Percentiles rank a stretch among this genome's conserved stretches.
Evolutionary conservation across 441 rosid species (phyloP).

Genomic region (Gossypium aridum): DNA sequence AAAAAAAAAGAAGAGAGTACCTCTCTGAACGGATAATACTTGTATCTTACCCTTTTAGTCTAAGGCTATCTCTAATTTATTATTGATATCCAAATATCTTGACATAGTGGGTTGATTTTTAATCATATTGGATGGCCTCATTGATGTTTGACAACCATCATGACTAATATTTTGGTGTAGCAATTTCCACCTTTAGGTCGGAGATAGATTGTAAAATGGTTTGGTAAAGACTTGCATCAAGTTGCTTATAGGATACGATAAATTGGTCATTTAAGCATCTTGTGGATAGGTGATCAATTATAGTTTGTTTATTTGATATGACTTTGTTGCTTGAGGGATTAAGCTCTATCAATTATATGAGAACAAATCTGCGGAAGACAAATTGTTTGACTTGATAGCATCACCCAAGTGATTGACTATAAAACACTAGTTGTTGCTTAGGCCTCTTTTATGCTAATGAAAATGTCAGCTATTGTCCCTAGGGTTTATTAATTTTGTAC

Average conservation of each 20-base stretch:
- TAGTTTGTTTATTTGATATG: background rate
- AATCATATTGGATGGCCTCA: background rate
- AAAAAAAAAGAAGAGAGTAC: background rate
- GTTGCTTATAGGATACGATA: background rate
- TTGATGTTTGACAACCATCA: background rate
- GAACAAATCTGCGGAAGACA: too few species aligned
- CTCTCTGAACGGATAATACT: background rate
- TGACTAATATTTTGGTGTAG: too few species aligned
- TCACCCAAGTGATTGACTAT: too few species aligned
- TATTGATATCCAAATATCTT: background rate
- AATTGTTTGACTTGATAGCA: too few species aligned
- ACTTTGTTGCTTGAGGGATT: background rate
- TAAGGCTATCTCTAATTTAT: background rate
- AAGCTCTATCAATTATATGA: background rate
- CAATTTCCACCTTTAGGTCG: background rate
- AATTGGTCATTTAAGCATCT: background rate
- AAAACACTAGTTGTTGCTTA: too few species aligned
- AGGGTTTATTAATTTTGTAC: too few species aligned
- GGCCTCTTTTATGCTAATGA: too few species aligned
- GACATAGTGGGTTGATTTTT: background rate
- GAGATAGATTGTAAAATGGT: background rate
- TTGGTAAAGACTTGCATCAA: background rate
- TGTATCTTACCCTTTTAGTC: background rate
- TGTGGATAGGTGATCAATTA: background rate
- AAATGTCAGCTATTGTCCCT: too few species aligned